Base-by-base conservation (phyloP, 305 asterid species). In the Salvia sclarea region DNA sequence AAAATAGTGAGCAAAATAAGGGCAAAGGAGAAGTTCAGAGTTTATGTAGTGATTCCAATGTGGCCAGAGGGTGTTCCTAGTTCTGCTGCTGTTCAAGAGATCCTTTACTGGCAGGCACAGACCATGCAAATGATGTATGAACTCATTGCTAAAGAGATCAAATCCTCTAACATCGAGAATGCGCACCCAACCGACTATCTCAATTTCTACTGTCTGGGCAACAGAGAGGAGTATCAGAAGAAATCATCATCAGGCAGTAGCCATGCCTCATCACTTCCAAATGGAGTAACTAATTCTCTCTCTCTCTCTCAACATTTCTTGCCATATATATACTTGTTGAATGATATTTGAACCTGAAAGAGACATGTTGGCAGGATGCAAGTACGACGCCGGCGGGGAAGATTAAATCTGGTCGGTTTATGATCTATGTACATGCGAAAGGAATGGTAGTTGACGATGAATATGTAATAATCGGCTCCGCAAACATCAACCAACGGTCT, bases 81-180 rank as follows among this genome's bases (percentile, higher is more conserved):
- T 67, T 87, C 95, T 70, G 89, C 92, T 18, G 79, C 97, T 14
- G 97, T 93, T 48, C 98, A 93, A 78, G 96, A 90, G 79, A 89
- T 93, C 77, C 84, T 93, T 56, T 88, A 83, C 80, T 93, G 96
- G 96, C 98, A 93, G 95, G 98, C 88, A 73, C 96, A 86, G 78
- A 88, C 98, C 6, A 90, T 93, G 91, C 81, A 87, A 78, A 88
- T 88, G 94, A 93, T 93, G 98, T 93, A 93, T 60, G 86, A 79
- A 61, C 80, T 93, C 22, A 79, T 93, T 37, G 87, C 96, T 58
- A 71, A 58, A 66, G 97, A 87, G 80, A 77, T 93, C 68, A 87
- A 84, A 78, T 64, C 86, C 1, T 76, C 82, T 5, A 68, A 82
- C 50, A 67, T 87, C 35, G 75, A n/a, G n/a, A n/a, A 82, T 35